These are phyloP conservation scores for Grifola frondosa DNA, from an alignment of 1,284 basidiomycete genomes.

Conservation along the genomic window DNA sequence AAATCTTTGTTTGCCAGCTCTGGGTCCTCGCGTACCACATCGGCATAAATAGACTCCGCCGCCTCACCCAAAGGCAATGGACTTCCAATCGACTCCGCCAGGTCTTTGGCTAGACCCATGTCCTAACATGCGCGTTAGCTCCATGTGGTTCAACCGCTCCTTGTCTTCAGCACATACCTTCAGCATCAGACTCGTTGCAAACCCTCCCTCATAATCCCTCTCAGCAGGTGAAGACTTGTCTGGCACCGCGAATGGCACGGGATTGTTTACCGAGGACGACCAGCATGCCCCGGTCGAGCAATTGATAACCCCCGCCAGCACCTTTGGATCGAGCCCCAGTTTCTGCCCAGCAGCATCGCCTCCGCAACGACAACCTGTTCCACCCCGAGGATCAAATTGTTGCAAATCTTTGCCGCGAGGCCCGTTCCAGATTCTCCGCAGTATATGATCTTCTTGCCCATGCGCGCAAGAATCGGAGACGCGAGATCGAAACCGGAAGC, in stretches of 20 bases:
- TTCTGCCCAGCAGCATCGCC: conserved; percentile 84
- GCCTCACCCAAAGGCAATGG: conserved; percentile 65
- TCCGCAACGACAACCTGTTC: conserved; percentile 80
- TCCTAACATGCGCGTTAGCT: conserved; percentile 48
- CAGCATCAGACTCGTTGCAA: conserved; percentile 81
- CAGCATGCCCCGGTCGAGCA: conserved; percentile 84
- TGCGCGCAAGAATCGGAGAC: conserved; percentile 60
- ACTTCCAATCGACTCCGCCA: conserved; percentile 50
- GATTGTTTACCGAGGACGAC: conserved; percentile 86
- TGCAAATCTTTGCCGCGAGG: conserved; percentile 85
- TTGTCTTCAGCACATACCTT: conserved; percentile 59
- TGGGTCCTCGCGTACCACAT: conserved; percentile 51
- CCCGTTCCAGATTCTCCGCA: conserved; percentile 88
- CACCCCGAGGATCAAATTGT: conserved; percentile 79
- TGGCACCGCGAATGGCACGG: conserved; percentile 73
- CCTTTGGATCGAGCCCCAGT: conserved; percentile 71
- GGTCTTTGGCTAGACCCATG: conserved; percentile 72
- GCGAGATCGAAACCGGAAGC: conserved; percentile 59
- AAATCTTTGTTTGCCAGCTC: conserved; percentile 74
- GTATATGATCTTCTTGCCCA: conserved; percentile 83
- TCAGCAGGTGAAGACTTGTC: conserved; percentile 80
- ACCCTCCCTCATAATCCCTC: conserved; percentile 80
- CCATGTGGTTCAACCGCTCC: neutral
- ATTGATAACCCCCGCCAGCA: conserved; percentile 81
- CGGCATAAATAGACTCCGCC: conserved; percentile 59